These are phyloP conservation scores for Trichoderma brevicompactum DNA, from an alignment of 2,329 filamentous ascomycete species.

Conservation along the genomic window DNA sequence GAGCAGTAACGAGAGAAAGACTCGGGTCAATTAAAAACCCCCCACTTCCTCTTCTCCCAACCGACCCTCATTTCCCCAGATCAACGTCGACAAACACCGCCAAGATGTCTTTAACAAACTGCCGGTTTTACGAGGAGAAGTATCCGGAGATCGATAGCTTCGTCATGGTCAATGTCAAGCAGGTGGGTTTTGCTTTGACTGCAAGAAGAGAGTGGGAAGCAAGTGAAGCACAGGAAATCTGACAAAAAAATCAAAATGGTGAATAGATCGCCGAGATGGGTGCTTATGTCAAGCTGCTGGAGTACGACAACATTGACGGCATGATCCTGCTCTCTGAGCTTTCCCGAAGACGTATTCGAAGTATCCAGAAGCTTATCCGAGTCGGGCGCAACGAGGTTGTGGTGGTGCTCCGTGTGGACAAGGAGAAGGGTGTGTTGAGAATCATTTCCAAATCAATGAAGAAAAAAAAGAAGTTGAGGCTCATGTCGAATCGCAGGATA, in stretches of 20 bases:
- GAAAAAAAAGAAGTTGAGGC: conserved; percentile 32
- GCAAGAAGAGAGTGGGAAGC: background rate
- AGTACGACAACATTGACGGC: conserved; percentile 99
- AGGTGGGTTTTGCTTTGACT: conserved; percentile 59
- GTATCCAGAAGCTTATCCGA: conserved; percentile 98
- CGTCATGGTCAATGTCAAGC: conserved; percentile 99
- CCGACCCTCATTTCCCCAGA: conserved; percentile 19
- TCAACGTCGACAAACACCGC: conserved; percentile 46
- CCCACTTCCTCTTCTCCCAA: conserved; percentile 38
- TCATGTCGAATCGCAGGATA: conserved; percentile 58
- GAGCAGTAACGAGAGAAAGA: conserved; percentile 18
- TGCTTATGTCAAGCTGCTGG: conserved; percentile 98
- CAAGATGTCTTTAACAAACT: conserved; percentile 94
- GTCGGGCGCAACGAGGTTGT: conserved; percentile 98
- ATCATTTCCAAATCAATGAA: conserved; percentile 5
- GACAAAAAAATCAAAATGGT: conserved; percentile 27
- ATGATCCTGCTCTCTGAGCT: conserved; percentile 99
- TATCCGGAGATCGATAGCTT: conserved; percentile 96
- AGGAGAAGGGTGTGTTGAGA: conserved; percentile 79
- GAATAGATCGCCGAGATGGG: conserved; percentile 97
- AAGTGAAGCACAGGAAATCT: background rate
- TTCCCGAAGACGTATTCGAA: conserved; percentile 95
- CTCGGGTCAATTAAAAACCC: conserved; percentile 31
- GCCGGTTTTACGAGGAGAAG: conserved; percentile 97
- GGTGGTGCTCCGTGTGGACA: conserved; percentile 97